Conservation (phyloP, 2,329 filamentous ascomycete species). For the Diaporthe eres region DNA sequence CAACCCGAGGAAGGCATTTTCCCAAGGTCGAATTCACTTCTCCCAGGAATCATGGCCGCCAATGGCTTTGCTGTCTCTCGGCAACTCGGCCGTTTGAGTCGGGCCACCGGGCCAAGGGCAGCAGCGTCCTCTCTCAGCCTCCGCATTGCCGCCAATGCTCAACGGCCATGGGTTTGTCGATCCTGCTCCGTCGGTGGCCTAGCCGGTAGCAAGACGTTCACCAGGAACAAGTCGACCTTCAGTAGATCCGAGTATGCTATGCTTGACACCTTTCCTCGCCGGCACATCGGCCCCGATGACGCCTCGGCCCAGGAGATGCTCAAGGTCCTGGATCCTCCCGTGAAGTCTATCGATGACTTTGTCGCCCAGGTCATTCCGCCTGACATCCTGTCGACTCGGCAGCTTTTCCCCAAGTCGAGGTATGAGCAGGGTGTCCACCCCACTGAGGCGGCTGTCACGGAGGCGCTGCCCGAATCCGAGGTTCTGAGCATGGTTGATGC, state of each 20-base stretch:
- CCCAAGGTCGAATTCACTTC: background rate
- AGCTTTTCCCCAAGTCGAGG: constrained; percentile 69
- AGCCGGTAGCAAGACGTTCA: constrained; percentile 34
- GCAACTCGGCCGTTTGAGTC: constrained; percentile 40
- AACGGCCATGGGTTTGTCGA: constrained; percentile 41
- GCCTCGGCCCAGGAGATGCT: constrained; percentile 84
- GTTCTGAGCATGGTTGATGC: constrained; percentile 60
- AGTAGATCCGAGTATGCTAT: constrained; percentile 45
- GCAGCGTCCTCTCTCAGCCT: constrained; percentile 35
- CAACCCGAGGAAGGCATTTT: background rate
- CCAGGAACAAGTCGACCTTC: constrained; percentile 44
- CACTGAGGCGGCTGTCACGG: constrained; percentile 51
- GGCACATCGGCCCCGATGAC: constrained; percentile 89
- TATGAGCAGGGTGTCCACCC: constrained; percentile 54
- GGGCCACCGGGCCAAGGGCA: constrained; percentile 32
- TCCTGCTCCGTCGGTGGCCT: constrained; percentile 37
- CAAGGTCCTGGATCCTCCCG: constrained; percentile 81
- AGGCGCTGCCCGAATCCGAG: constrained; percentile 71
- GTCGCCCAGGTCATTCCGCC: constrained; percentile 86
- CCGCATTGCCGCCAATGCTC: constrained; percentile 39
- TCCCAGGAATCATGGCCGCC: constrained; percentile 38
- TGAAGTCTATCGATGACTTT: constrained; percentile 82
- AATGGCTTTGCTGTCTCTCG: constrained; percentile 44
- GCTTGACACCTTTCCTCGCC: constrained; percentile 79
- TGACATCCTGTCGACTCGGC: constrained; percentile 79